Conservation (phyloP, 306 rosid genomes). For the Quillaja saponaria region DNA sequence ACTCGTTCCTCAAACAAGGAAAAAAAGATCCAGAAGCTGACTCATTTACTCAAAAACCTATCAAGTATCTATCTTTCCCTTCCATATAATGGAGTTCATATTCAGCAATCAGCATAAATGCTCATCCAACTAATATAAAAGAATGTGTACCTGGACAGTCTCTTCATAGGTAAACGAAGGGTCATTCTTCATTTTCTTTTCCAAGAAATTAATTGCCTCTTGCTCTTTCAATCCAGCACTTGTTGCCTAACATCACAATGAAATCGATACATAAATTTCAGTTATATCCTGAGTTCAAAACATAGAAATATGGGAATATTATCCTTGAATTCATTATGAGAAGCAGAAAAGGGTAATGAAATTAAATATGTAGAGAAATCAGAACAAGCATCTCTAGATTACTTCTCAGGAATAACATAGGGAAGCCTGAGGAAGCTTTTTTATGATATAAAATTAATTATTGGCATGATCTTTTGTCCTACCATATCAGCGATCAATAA, state of each 20-base stretch:
- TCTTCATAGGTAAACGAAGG: constrained; percentile 90
- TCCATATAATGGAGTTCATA: not conserved
- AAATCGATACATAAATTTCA: constrained; percentile 30
- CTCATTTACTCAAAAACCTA: not conserved
- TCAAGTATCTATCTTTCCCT: not conserved
- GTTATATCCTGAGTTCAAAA: not conserved
- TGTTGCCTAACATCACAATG: constrained; percentile 69
- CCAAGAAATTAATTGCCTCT: constrained; percentile 98
- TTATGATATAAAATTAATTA: not conserved
- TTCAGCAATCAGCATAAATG: not conserved
- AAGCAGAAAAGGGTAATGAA: too few species aligned
- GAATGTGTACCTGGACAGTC: constrained; percentile 82
- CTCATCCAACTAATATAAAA: not conserved
- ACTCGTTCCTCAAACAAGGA: not conserved
- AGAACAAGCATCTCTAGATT: not conserved
- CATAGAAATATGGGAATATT: not conserved
- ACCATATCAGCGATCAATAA: not conserved
- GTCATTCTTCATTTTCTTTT: constrained; percentile 98
- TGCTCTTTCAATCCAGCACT: constrained; percentile 98
- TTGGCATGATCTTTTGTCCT: constrained; percentile 11
- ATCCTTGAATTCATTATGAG: too few species aligned
- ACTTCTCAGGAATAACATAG: not conserved
- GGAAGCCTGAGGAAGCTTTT: not conserved
- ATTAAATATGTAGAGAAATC: not conserved
- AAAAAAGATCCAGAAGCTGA: not conserved